Conservation (phyloP, 1,284 basidiomycete species). For the Sporisorium reilianum region DNA sequence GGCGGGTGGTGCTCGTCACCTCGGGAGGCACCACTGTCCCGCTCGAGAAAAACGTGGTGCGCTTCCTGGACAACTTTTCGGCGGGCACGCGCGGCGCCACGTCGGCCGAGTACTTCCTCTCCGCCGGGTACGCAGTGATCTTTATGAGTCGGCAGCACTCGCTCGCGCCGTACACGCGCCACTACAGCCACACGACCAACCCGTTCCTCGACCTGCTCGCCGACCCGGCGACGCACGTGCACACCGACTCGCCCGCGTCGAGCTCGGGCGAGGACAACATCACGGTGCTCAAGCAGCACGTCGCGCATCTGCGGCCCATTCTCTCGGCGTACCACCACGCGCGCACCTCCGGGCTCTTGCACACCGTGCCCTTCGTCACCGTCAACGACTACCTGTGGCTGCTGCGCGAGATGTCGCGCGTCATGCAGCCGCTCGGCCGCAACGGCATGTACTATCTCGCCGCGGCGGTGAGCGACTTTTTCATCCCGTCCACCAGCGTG, state of each 20-base stretch:
- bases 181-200: constrained; percentile 97
- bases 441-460: constrained; percentile 93
- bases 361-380: constrained; percentile 90
- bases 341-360: constrained; percentile 79
- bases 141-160: constrained; percentile 98
- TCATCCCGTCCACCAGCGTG: constrained; percentile 88
- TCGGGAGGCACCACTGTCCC: constrained; percentile 68
- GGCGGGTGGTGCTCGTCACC: constrained; percentile 90
- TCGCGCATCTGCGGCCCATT: constrained; percentile 78
- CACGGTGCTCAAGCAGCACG: constrained; percentile 77
- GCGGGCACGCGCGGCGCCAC: constrained; percentile 97
- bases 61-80: constrained; percentile 98
- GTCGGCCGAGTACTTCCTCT: constrained; percentile 96
- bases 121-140: constrained; percentile 92
- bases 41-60: constrained; percentile 74
- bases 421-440: constrained; percentile 76
- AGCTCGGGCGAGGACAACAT: constrained; percentile 71
- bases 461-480: constrained; percentile 97
- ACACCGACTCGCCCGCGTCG: constrained; percentile 23
- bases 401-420: constrained; percentile 79
- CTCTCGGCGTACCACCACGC: constrained; percentile 85
- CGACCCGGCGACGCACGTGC: constrained; percentile 69
- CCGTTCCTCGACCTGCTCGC: constrained; percentile 97
- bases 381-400: constrained; percentile 97
- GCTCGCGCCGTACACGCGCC: constrained; percentile 93